Conservation (phyloP, 768 basidiomycete species). For the Punctularia strigosozonata region DNA sequence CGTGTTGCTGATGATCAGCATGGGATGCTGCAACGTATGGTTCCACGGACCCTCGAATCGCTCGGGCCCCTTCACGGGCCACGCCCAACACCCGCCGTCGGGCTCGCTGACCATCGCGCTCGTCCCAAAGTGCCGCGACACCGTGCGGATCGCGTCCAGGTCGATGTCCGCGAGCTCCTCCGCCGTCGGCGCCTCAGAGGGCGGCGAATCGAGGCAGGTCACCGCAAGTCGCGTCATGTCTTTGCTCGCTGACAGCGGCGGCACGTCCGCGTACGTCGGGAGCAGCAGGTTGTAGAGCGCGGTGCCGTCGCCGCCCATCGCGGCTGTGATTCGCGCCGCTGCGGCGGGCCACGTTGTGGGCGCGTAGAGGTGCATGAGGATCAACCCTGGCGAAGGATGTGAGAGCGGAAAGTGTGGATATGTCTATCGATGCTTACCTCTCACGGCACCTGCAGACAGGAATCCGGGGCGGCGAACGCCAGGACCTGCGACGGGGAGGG, state of each 20-base stretch:
- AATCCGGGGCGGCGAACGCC: too few relatives aligned
- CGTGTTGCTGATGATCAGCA: conserved; percentile 10
- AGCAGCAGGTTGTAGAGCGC: conserved; percentile 11
- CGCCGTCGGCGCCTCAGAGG: conserved; percentile 9
- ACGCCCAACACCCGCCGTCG: too few relatives aligned
- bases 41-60: conserved; percentile 12
- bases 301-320: conserved; percentile 15
- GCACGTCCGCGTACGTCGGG: too few relatives aligned
- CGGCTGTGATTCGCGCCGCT: conserved; percentile 10
- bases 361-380: conserved; percentile 10
- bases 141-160: conserved; percentile 11
- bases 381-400: background rate
- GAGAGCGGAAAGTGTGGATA: too few relatives aligned
- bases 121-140: conserved; percentile 10
- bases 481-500: too few relatives aligned
- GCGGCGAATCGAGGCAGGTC: conserved; percentile 18
- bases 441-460: too few relatives aligned
- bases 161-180: conserved; percentile 14
- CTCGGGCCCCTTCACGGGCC: conserved; percentile 7
- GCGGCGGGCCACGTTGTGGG: conserved; percentile 13
- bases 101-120: conserved; percentile 12
- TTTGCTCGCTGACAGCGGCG: conserved; percentile 5
- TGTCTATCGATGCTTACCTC: too few relatives aligned
- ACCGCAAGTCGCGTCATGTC: conserved; percentile 17
- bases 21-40: conserved; percentile 6